These are phyloP conservation scores for Epichloe glyceriae DNA, from an alignment of 2,329 filamentous ascomycete genomes.

Conservation along the genomic window DNA sequence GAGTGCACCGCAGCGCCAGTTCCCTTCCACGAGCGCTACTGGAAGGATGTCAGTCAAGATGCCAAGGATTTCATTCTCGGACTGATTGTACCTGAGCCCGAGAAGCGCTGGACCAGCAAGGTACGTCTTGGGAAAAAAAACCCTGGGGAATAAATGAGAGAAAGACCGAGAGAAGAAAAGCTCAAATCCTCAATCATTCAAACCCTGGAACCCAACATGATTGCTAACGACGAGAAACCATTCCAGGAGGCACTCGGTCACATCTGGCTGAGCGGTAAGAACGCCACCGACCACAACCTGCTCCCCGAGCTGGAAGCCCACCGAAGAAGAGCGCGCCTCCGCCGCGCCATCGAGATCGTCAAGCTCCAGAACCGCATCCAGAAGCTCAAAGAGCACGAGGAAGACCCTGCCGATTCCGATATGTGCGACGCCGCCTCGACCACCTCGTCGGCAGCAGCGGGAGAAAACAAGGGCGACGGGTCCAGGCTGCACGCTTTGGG, in stretches of 20 bases:
- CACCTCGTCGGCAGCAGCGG: conserved; percentile 48
- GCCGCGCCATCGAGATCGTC: conserved; percentile 88
- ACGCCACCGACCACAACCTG: conserved; percentile 90
- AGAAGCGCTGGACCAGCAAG: conserved; percentile 64
- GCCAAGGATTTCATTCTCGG: conserved; percentile 87
- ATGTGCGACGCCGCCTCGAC: conserved; percentile 43
- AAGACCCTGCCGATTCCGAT: conserved; percentile 63
- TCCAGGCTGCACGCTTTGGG: conserved; percentile 8
- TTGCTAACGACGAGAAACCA: background rate
- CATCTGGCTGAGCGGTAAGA: conserved; percentile 82
- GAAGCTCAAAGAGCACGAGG: conserved; percentile 83
- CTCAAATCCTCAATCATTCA: too few species aligned
- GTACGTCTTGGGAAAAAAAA: conserved; percentile 30
- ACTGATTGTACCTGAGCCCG: conserved; percentile 67
- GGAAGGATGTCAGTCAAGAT: conserved; percentile 92
- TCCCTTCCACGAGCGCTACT: conserved; percentile 94
- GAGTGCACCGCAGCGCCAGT: conserved; percentile 78
- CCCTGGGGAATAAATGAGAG: background rate
- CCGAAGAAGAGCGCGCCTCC: conserved; percentile 83
- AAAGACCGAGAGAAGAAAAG: background rate
- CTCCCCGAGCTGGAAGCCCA: conserved; percentile 82
- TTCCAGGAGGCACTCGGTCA: conserved; percentile 62
- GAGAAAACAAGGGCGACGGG: conserved; percentile 3
- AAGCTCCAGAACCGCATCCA: conserved; percentile 95
- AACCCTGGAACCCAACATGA: background rate